phyloP scores from a whole-genome alignment of 2,329 filamentous ascomycete genomes.

The Coniochaeta sp. region DNA sequence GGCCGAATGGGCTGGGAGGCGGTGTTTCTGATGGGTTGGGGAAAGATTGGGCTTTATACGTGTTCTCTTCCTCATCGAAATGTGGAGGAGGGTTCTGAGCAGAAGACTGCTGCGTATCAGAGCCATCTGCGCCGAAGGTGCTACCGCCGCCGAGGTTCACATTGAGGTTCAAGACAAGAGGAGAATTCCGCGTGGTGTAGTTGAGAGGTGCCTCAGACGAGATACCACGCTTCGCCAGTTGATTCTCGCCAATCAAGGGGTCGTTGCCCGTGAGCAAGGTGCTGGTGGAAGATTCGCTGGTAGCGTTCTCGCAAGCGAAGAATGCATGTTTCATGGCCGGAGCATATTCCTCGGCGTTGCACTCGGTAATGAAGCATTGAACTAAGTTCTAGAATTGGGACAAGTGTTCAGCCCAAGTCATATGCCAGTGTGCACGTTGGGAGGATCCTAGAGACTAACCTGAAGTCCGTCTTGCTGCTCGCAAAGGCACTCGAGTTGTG shows the following conservation, averaged over 20 bases:
- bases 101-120: not conserved
- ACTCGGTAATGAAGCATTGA: conserved; percentile 5
- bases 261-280: not conserved
- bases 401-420: not conserved
- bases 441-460: not conserved
- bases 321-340: conserved; percentile 2
- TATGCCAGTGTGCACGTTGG: not conserved
- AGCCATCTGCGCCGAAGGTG: not conserved
- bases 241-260: not conserved
- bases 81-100: not conserved
- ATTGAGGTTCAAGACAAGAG: conserved; percentile 3
- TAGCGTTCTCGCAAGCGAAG: not conserved
- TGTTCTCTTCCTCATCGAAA: no score
- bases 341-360: conserved; percentile 4
- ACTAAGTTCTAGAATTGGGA: conserved; percentile 2
- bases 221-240: not conserved
- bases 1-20: not conserved
- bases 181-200: not conserved
- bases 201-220: not conserved
- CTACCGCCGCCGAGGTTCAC: not conserved
- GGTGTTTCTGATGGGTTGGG: no score
- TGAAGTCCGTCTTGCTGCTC: not conserved
- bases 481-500: conserved; percentile 2
- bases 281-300: not conserved
- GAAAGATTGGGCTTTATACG: no score